Base-by-base conservation (phyloP, 805 yeast genomes). In the Sungouiozyma intestinalis region DNA sequence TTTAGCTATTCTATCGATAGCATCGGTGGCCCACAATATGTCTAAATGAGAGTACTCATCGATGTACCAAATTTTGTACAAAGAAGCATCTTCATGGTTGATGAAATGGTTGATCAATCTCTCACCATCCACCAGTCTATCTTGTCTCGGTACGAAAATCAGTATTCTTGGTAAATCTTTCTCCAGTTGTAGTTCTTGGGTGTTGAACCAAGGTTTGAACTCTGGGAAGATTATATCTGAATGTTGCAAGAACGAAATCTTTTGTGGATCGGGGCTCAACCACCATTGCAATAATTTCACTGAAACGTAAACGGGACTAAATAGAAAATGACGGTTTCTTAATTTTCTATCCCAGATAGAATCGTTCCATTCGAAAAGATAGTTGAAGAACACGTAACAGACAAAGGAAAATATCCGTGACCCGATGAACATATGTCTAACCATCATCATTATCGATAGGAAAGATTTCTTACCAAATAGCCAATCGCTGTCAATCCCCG, bases 11-110 rank as follows among this genome's bases (percentile, higher is more conserved):
- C 67, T 71, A 2, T 75, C 76, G 16, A 74, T 68, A 1, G 78
- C 78, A 55, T 85, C 87, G 50, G 74, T 77, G 0, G 97, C 90
- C 98, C 98, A 90, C n/a, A 88, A 66, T 1, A 87, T 94, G 61
- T 90, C 98, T 33, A 90, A 64, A 61, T 90, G 98, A 16, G 88
- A 77, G 58, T 90, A 90, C 3, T 69, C 72, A 0, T 74, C 72
- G 3, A 90, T 50, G 18, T 50, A 52, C 50, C 63, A 56, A 32
- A 59, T 55, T 19, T 58, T 57, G 48, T 50, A 65, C 17, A 49
- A 38, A 3, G 48, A 44, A 6, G 49, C 47, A 4, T 55, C 48
- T 61, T 90, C 97, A 47, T 68, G 67, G 31, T 68, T 60, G 16
- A 65, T 58, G 63, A 90, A 70, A 54, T 90, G 88, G 16, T 77